These are phyloP conservation scores for Rhodotorula sp. DNA, from an alignment of 1,284 basidiomycete species.

Conservation along the genomic window DNA sequence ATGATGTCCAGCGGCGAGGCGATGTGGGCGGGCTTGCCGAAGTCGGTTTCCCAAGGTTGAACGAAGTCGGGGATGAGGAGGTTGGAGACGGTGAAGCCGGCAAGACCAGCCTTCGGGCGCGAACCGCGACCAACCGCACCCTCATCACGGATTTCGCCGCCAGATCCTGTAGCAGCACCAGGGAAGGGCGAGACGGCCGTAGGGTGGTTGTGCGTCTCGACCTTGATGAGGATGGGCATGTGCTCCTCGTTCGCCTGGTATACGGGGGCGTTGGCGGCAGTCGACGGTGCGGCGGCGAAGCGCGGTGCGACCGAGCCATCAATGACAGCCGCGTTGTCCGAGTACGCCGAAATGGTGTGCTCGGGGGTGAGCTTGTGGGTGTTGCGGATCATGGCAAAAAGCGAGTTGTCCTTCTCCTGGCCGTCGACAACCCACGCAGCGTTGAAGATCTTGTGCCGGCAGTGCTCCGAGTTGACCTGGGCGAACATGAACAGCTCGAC, in stretches of 20 bases:
- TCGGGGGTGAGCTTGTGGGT: conserved; percentile 75
- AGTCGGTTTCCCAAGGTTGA: conserved; percentile 89
- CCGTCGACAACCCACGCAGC: conserved; percentile 73
- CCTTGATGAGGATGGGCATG: conserved; percentile 93
- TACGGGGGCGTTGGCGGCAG: conserved; percentile 36
- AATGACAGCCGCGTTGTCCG: conserved; percentile 96
- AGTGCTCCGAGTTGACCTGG: conserved; percentile 99
- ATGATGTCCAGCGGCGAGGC: conserved; percentile 94
- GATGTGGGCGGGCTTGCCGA: conserved; percentile 87
- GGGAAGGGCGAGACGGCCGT: conserved; percentile 98
- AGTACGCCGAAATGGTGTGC: conserved; percentile 93
- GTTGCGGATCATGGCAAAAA: conserved; percentile 98
- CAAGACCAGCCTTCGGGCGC: conserved; percentile 91
- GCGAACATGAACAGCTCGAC: conserved; percentile 99
- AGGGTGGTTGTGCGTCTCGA: conserved; percentile 99
- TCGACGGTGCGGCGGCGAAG: conserved; percentile 60
- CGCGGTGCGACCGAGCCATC: conserved; percentile 73
- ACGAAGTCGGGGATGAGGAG: conserved; percentile 80
- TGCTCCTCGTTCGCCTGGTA: conserved; percentile 65
- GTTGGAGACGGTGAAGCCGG: conserved; percentile 94
- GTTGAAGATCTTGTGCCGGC: conserved; percentile 99
- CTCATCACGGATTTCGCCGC: conserved; percentile 97
- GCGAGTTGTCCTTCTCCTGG: conserved; percentile 58
- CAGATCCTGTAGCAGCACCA: conserved; percentile 95
- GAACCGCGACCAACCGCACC: conserved; percentile 93